These are phyloP conservation scores for Trichoderma oligosporum DNA, from an alignment of 2,329 filamentous ascomycete species.

Conservation along the genomic window DNA sequence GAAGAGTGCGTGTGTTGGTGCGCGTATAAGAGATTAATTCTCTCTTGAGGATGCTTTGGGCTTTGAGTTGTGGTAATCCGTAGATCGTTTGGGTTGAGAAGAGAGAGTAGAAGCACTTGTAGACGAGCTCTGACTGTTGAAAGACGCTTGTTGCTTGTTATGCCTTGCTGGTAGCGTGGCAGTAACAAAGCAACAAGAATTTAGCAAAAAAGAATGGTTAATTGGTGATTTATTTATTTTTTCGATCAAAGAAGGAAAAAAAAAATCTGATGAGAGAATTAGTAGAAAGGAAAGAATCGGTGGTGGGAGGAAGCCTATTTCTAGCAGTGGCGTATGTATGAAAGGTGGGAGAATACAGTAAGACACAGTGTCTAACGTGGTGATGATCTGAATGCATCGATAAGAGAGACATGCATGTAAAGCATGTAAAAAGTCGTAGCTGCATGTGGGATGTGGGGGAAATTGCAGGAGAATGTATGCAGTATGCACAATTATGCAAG, in stretches of 20 bases:
- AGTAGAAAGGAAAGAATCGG: neutral
- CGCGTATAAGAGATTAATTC: slow-evolving; percentile 5
- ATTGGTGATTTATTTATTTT: neutral
- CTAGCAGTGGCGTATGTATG: slow-evolving; percentile 11
- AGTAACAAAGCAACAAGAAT: slow-evolving; percentile 5
- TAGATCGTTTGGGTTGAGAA: too few species aligned
- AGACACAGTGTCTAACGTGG: slow-evolving; percentile 1
- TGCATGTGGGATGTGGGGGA: slow-evolving; percentile 10
- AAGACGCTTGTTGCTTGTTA: neutral
- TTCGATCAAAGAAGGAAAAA: neutral
- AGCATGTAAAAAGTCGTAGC: neutral
- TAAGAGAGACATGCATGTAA: slow-evolving; percentile 18
- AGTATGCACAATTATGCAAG: neutral
- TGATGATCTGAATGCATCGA: slow-evolving; percentile 11
- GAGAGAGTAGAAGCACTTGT: neutral
- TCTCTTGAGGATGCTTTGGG: neutral
- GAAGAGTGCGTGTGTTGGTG: slow-evolving; percentile 21
- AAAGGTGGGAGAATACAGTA: slow-evolving; percentile 16
- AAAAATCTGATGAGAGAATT: neutral
- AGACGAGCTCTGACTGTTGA: neutral
- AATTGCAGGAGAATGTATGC: neutral
- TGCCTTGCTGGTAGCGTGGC: neutral
- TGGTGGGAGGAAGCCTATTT: slow-evolving; percentile 22
- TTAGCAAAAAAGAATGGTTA: neutral
- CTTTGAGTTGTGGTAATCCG: neutral